Conservation (phyloP, 2,329 filamentous ascomycete genomes). For the Diplodia corticola region DNA sequence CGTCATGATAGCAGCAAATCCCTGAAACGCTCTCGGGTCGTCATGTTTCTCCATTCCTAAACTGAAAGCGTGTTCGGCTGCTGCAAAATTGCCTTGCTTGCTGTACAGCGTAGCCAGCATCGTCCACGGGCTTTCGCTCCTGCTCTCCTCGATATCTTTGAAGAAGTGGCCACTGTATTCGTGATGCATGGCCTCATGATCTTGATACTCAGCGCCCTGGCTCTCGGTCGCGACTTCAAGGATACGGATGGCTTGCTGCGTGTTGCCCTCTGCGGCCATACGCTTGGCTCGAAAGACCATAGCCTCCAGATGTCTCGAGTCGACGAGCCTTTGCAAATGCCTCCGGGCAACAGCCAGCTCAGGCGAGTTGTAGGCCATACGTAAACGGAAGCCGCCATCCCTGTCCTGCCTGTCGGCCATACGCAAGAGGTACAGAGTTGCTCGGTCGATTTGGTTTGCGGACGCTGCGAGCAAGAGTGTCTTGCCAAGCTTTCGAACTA, state of each 20-base stretch:
- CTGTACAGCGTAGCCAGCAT: background rate
- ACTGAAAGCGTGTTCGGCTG: constrained; percentile 36
- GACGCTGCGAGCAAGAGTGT: background rate
- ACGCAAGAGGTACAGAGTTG: constrained; percentile 5
- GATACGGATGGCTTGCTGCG: background rate
- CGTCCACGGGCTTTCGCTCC: background rate
- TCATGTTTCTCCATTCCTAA: constrained; percentile 42
- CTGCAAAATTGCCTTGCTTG: background rate
- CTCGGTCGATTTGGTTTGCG: background rate
- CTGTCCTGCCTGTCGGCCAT: background rate
- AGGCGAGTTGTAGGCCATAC: background rate
- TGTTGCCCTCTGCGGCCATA: background rate
- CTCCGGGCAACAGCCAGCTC: background rate
- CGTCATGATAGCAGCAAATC: constrained; percentile 30
- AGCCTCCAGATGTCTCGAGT: background rate
- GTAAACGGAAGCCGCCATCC: background rate
- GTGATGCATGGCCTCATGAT: background rate
- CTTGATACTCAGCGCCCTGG: background rate
- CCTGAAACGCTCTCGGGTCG: constrained; percentile 46
- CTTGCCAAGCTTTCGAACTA: background rate
- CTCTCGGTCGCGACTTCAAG: background rate
- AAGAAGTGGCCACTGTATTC: background rate
- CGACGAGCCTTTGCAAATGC: background rate
- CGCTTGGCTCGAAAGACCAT: background rate
- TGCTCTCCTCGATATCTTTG: background rate